Evolutionary conservation across 225 moss, liverwort and hornwort genomes (phyloP).

Genomic region (Lunularia cruciata): DNA sequence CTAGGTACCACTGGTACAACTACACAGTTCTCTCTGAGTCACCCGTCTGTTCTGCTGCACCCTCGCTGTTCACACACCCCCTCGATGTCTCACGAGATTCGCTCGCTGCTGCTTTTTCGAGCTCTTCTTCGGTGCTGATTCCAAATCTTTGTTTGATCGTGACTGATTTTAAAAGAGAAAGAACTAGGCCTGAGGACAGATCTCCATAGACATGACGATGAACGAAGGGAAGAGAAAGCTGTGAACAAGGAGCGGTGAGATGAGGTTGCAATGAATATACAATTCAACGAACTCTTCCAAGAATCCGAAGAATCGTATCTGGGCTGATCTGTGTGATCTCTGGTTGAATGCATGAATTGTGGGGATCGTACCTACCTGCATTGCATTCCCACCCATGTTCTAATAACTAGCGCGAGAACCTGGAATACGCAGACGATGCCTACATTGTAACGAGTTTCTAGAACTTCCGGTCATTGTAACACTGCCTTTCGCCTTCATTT

Average conservation of each 20-base stretch:
- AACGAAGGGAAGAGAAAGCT: too few species aligned
- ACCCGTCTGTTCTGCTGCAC: background rate
- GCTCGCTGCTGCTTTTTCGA: background rate
- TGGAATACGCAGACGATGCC: background rate
- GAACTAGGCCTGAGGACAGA: too few species aligned
- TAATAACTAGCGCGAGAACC: background rate
- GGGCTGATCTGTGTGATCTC: background rate
- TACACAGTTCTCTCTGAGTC: background rate
- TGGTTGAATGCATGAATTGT: background rate
- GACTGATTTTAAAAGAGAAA: too few species aligned
- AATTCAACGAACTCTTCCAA: background rate
- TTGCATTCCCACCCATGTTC: background rate
- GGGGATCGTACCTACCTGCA: slow-evolving; percentile 3
- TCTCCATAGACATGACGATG: too few species aligned
- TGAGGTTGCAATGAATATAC: slow-evolving; percentile 1
- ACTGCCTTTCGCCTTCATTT: background rate
- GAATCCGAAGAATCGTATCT: slow-evolving; percentile 4
- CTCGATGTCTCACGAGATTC: background rate
- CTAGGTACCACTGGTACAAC: background rate
- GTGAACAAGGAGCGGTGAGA: background rate
- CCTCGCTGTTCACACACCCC: background rate
- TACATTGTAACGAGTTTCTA: background rate
- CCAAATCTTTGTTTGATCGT: background rate
- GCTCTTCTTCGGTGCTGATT: too few species aligned
- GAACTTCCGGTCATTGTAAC: background rate